These are phyloP conservation scores for Speleostelium caveatum DNA, from an alignment of 78 protist species.

Conservation along the genomic window DNA sequence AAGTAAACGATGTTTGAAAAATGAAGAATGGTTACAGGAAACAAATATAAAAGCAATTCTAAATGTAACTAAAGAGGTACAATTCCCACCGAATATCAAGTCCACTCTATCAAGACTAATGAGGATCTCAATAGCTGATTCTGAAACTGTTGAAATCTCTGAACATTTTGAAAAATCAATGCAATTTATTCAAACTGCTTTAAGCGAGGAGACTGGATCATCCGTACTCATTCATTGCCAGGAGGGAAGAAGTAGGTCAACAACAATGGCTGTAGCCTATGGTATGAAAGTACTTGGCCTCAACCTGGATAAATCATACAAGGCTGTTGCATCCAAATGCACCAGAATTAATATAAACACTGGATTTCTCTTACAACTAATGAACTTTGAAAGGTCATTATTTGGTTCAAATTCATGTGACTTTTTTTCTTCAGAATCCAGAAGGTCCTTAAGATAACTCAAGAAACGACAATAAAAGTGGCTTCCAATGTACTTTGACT, in stretches of 20 bases:
- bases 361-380: conserved; percentile 57
- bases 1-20: conserved; percentile 30
- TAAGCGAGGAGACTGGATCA: not conserved
- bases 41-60: conserved; percentile 37
- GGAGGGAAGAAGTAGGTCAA: conserved; percentile 56
- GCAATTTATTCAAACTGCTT: conserved; percentile 17
- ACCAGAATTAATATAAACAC: conserved; percentile 46
- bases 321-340: conserved; percentile 9
- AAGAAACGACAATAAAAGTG: no score
- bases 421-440: conserved; percentile 1
- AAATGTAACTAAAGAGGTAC: conserved; percentile 49
- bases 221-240: conserved; percentile 40
- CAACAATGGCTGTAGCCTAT: conserved; percentile 44
- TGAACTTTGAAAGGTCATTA: conserved; percentile 37
- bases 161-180: conserved; percentile 8
- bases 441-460: not conserved
- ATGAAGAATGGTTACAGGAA: conserved; percentile 52
- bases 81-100: conserved; percentile 10
- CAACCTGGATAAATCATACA: conserved; percentile 4
- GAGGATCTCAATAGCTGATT: conserved; percentile 11
- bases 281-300: conserved; percentile 29
- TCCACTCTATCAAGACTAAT: conserved; percentile 1
- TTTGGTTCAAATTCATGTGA: conserved; percentile 23
- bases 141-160: conserved; percentile 1
- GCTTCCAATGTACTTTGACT: no score